Base-by-base conservation (phyloP, 192 early-diverging fungal species). In the Coemansia sp. region DNA sequence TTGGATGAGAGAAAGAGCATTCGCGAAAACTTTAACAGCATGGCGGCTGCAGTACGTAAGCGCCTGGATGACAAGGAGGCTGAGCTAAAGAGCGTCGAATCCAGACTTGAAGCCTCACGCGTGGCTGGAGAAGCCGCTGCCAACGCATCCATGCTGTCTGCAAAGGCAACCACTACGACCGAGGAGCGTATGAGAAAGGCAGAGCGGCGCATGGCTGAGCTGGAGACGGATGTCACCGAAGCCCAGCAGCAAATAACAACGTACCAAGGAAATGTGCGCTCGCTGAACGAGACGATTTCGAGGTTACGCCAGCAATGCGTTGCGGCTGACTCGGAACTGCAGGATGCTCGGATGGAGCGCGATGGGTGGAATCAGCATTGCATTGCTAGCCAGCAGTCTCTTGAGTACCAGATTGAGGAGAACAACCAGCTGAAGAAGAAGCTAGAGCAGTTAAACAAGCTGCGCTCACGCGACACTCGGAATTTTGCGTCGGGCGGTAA, bases 361-460 rank as follows among this genome's bases (percentile, higher is more conserved):
- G 69, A 80, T 55, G 78, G 73, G n/a, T 80, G 68, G 73, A 62
- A 72, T 36, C 56, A 80, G 46, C 63, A 80, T 59, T 62, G 42
- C 41, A 8, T 65, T 18, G 78, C 65, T 2, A 61, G 36, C 21
- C 54, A 71, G 54, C 55, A 67, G 39, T 43, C 68, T 8, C 55
- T 76, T n/a, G 41, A 52, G 40, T 61, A 65, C 32, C 69, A 75
- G 60, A 60, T 68, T 2, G 56, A 55, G 11, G 69, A 76, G 62
- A 75, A 71, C 42, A 61, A 67, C 22, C 59, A 39, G 12, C 55
- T 80, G 41, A 54, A 42, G 8, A 41, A 58, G 11, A 52, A 41
- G 26, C 61, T 77, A 9, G 42, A 62, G 32, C 26, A 41, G 41
- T 22, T 68, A 37, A 41, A 39, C 5, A 55, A 63, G 63, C 55